phyloP scores from a whole-genome alignment of 1,139 yeast species.

The Candida sp. region DNA sequence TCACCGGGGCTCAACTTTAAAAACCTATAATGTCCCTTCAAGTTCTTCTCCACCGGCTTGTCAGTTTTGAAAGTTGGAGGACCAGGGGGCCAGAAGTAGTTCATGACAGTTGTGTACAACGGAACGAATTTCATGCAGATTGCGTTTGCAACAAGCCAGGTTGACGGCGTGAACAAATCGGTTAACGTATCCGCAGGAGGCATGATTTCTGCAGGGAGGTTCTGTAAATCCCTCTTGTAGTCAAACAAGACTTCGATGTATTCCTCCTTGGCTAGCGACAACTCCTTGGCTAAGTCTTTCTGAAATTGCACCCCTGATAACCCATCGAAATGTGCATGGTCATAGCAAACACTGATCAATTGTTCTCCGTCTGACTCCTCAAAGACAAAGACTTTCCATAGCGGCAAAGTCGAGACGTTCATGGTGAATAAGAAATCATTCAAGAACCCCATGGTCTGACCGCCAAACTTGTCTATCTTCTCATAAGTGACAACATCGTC shows the following conservation, averaged over 20 bases:
- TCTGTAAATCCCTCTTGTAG: constrained; percentile 12
- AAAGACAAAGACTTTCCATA: constrained; percentile 34
- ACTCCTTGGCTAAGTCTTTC: constrained; percentile 26
- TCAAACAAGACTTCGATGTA: constrained; percentile 13
- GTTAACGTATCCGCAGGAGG: constrained; percentile 15
- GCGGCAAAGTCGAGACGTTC: constrained; percentile 22
- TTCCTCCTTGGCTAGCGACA: constrained; percentile 9
- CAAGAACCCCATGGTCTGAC: constrained; percentile 18
- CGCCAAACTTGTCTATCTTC: constrained; percentile 20
- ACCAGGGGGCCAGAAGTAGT: constrained; percentile 12
- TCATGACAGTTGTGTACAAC: constrained; percentile 5
- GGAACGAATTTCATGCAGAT: constrained; percentile 13
- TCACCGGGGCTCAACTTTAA: constrained; percentile 18
- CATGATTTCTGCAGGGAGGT: constrained; percentile 12
- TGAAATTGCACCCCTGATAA: constrained; percentile 36
- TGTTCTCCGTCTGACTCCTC: constrained; percentile 20
- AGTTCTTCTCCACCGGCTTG: constrained; percentile 13
- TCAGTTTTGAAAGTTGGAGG: constrained; percentile 18
- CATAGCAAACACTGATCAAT: constrained; percentile 30
- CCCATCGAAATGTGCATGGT: constrained; percentile 44
- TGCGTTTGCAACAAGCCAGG: constrained; percentile 5
- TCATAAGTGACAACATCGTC: constrained; percentile 29
- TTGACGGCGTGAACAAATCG: constrained; percentile 16
- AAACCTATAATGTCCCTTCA: constrained; percentile 18
- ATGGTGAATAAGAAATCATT: constrained; percentile 20